Evolutionary conservation across 1,284 basidiomycete genomes (phyloP).

Genomic region (Puccinia coronata): DNA sequence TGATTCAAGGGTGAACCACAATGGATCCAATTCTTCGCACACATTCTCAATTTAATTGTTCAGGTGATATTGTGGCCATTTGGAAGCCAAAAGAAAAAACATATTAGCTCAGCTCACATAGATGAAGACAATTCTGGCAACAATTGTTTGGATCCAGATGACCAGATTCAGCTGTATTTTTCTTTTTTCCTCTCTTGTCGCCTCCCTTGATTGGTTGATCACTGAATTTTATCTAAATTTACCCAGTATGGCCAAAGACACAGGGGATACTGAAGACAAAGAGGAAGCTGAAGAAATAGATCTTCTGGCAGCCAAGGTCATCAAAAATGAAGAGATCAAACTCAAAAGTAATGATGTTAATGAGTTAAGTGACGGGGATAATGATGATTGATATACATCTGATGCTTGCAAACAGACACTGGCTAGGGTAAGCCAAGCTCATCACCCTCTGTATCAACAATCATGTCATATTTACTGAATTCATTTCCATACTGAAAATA

Average conservation of each 20-base stretch:
- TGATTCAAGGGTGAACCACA: conserved; percentile 16
- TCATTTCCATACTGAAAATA: not conserved
- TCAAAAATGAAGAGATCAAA: not conserved
- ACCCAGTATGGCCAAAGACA: not conserved
- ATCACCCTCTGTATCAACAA: no score
- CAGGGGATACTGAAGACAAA: no score
- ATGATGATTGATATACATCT: conserved; percentile 6
- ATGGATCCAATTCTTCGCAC: conserved; percentile 12
- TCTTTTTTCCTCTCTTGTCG: not conserved
- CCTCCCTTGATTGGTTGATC: no score
- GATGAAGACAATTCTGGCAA: not conserved
- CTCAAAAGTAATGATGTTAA: not conserved
- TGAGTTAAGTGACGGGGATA: not conserved
- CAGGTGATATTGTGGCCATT: conserved; percentile 11
- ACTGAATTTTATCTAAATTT: not conserved
- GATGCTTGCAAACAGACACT: not conserved
- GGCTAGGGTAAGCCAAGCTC: not conserved
- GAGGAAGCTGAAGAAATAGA: not conserved
- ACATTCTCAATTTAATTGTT: conserved; percentile 18
- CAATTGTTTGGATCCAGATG: not conserved
- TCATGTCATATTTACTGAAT: not conserved
- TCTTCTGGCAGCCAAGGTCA: not conserved
- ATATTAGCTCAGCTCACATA: not conserved
- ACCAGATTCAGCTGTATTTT: not conserved
- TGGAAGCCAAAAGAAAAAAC: not conserved